These are phyloP conservation scores for Sporothrix inflata DNA, from an alignment of 2,329 filamentous ascomycete species.

Conservation along the genomic window DNA sequence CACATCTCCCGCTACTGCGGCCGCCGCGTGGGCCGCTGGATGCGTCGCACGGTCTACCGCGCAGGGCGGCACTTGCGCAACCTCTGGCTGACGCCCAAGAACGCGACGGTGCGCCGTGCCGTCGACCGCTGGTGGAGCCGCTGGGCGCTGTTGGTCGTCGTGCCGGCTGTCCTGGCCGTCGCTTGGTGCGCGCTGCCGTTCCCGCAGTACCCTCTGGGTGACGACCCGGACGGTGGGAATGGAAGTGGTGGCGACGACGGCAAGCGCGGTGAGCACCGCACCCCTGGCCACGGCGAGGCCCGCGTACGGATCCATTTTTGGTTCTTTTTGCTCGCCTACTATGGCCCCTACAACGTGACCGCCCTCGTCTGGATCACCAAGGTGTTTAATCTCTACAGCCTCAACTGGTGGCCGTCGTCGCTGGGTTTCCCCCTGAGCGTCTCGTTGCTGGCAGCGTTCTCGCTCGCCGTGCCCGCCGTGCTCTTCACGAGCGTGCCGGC, in stretches of 20 bases:
- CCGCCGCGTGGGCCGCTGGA: constrained; percentile 39
- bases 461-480: constrained; percentile 61
- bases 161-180: constrained; percentile 64
- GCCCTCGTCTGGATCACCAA: constrained; percentile 73
- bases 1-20: constrained; percentile 33
- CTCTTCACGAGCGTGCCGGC: constrained; percentile 58
- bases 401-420: constrained; percentile 71
- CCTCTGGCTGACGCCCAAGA: constrained; percentile 64
- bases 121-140: constrained; percentile 67
- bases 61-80: constrained; percentile 48
- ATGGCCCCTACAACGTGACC: constrained; percentile 69
- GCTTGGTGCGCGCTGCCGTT: constrained; percentile 68
- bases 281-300: constrained; percentile 65
- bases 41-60: constrained; percentile 36
- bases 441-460: constrained; percentile 62
- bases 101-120: constrained; percentile 59
- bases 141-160: constrained; percentile 62
- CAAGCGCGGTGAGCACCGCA: constrained; percentile 42
- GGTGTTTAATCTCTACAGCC: constrained; percentile 70
- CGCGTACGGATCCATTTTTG: constrained; percentile 70
- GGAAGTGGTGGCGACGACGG: constrained; percentile 32
- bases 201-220: constrained; percentile 61
- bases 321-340: constrained; percentile 73
- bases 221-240: constrained; percentile 43
- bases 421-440: constrained; percentile 68